Percentiles rank a stretch among this genome's conserved stretches.
Conservation (phyloP, 495 filamentous ascomycete genomes). For the Venustampulla echinocandica region DNA sequence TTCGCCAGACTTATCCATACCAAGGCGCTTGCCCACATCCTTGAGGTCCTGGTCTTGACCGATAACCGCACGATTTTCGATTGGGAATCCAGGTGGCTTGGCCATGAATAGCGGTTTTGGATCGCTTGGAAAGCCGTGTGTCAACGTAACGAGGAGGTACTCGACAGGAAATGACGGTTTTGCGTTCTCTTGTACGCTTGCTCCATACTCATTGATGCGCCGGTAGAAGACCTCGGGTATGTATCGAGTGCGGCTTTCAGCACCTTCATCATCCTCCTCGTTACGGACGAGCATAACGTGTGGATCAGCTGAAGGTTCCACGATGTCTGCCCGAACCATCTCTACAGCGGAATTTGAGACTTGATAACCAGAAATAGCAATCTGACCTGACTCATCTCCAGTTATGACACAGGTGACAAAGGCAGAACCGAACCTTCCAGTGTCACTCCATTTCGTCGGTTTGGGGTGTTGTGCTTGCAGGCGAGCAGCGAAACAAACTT, state of each 20-base stretch:
- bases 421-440: constrained; percentile 86
- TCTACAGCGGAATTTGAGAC: constrained; percentile 91
- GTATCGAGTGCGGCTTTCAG: constrained; percentile 66
- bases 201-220: constrained; percentile 91
- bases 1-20: constrained; percentile 46
- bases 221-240: constrained; percentile 98
- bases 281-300: constrained; percentile 88
- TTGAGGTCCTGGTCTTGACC: constrained; percentile 73
- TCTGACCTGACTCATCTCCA: constrained; percentile 82
- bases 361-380: constrained; percentile 85
- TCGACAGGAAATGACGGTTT: constrained; percentile 95
- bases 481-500: constrained; percentile 81
- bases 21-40: constrained; percentile 51
- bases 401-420: constrained; percentile 95
- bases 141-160: constrained; percentile 90
- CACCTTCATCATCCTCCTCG: constrained; percentile 75
- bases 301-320: constrained; percentile 91
- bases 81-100: constrained; percentile 59
- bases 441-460: constrained; percentile 93
- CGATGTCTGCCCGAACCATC: constrained; percentile 91
- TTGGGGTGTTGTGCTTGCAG: constrained; percentile 84
- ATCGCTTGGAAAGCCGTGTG: constrained; percentile 86
- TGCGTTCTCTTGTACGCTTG: constrained; percentile 92
- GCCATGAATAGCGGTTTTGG: constrained; percentile 63
- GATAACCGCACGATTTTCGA: constrained; percentile 81